Conservation (phyloP, 2,329 filamentous ascomycete species). For the Capronia coronata region DNA sequence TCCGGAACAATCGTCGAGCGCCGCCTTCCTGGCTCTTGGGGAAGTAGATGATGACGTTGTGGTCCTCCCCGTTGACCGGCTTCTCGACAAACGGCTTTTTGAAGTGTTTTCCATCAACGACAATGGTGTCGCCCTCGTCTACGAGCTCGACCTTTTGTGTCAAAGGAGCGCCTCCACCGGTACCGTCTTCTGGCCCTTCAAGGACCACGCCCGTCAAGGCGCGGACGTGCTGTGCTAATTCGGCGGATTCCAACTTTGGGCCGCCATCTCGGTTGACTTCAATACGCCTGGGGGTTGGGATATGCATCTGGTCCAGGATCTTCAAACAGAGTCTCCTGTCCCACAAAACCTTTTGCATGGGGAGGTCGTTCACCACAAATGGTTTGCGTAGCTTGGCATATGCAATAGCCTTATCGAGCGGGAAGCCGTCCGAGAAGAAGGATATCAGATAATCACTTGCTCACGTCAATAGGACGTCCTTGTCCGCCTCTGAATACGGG, state of each 20-base stretch:
- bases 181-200: constrained; percentile 62
- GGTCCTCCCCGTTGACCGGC: constrained; percentile 94
- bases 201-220: constrained; percentile 72
- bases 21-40: constrained; percentile 67
- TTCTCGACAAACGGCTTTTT: constrained; percentile 97
- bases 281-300: constrained; percentile 79
- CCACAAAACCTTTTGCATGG: constrained; percentile 97
- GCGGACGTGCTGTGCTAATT: constrained; percentile 72
- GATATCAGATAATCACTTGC: constrained; percentile 82
- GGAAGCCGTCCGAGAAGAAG: constrained; percentile 97
- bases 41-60: constrained; percentile 98
- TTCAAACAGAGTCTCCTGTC: constrained; percentile 83
- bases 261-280: constrained; percentile 93
- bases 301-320: constrained; percentile 80
- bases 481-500: neutral
- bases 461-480: neutral
- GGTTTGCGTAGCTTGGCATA: constrained; percentile 90
- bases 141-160: constrained; percentile 71
- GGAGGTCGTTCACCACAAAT: constrained; percentile 94
- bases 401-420: constrained; percentile 90
- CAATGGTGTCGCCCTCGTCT: constrained; percentile 82
- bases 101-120: constrained; percentile 74
- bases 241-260: constrained; percentile 67
- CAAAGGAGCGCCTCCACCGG: constrained; percentile 50
- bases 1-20: constrained; percentile 85